phyloP scores from a whole-genome alignment of 2,329 filamentous ascomycete genomes.

The Daldinia sp. region DNA sequence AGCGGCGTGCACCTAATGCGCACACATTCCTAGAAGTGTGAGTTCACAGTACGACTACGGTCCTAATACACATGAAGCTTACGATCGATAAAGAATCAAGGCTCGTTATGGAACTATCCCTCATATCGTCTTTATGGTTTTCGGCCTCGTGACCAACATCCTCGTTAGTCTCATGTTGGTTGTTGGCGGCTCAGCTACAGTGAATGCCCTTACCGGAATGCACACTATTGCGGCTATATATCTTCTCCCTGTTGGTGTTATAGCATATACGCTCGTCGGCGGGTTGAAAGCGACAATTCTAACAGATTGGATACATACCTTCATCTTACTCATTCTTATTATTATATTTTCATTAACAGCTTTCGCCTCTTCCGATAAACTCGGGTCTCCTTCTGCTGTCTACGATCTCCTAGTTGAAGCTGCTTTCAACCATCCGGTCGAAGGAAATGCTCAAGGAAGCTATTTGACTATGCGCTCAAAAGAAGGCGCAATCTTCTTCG shows the following conservation, averaged over 20 bases:
- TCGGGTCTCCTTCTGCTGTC: slow-evolving; percentile 81
- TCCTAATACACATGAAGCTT: background rate
- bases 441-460: slow-evolving; percentile 82
- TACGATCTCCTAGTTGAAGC: slow-evolving; percentile 82
- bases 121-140: slow-evolving; percentile 84
- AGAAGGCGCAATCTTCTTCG: slow-evolving; percentile 88
- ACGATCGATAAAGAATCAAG: slow-evolving; percentile 43
- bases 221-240: slow-evolving; percentile 85
- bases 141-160: slow-evolving; percentile 86
- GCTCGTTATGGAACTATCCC: slow-evolving; percentile 57
- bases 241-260: slow-evolving; percentile 82
- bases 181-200: slow-evolving; percentile 83
- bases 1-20: slow-evolving; percentile 86
- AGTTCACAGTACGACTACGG: slow-evolving; percentile 15
- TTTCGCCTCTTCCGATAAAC: slow-evolving; percentile 77
- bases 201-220: slow-evolving; percentile 78
- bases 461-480: slow-evolving; percentile 88
- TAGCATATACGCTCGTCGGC: slow-evolving; percentile 75
- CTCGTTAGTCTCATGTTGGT: slow-evolving; percentile 91
- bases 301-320: slow-evolving; percentile 88
- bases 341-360: slow-evolving; percentile 86
- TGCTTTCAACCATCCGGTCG: slow-evolving; percentile 76
- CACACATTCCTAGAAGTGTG: slow-evolving; percentile 86
- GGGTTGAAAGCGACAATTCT: slow-evolving; percentile 81
- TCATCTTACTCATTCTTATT: slow-evolving; percentile 87